Percentiles rank a stretch among this genome's conserved stretches.
phyloP scores from a whole-genome alignment of 2,329 filamentous ascomycete species.

The Ophiostoma angusticollis region DNA sequence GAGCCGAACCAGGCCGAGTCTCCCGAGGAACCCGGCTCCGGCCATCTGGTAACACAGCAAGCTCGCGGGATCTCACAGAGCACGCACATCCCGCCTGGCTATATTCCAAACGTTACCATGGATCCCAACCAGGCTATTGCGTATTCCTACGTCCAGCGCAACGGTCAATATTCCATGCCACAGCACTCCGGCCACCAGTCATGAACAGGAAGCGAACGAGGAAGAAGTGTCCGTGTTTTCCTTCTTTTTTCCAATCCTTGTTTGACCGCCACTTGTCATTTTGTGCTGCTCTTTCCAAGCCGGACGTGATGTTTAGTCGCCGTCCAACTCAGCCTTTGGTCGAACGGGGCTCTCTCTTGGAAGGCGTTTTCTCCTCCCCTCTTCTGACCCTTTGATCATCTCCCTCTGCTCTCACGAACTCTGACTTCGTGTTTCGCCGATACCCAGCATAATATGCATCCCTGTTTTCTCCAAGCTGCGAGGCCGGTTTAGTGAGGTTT shows the following conservation, averaged over 20 bases:
- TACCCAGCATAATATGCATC: conserved; percentile 48
- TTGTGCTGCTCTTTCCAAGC: not conserved
- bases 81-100: conserved; percentile 50
- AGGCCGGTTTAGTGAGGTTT: conserved; percentile 10
- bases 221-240: not conserved
- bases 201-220: conserved; percentile 25
- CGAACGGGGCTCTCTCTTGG: not conserved
- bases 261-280: not conserved
- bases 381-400: not conserved
- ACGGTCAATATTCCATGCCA: conserved; percentile 66
- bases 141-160: conserved; percentile 70
- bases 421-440: conserved; percentile 28
- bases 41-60: conserved; percentile 58
- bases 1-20: conserved; percentile 70
- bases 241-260: not conserved
- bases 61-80: conserved; percentile 51
- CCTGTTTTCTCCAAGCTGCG: conserved; percentile 10
- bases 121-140: conserved; percentile 69
- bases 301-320: not conserved
- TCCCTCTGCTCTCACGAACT: conserved; percentile 8
- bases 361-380: conserved; percentile 12
- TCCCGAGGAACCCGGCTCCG: conserved; percentile 73
- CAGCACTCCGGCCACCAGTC: conserved; percentile 73
- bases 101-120: conserved; percentile 51
- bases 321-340: not conserved